phyloP scores from a whole-genome alignment of 1,284 basidiomycete genomes.

The Cutaneotrichosporon cavernicola region DNA sequence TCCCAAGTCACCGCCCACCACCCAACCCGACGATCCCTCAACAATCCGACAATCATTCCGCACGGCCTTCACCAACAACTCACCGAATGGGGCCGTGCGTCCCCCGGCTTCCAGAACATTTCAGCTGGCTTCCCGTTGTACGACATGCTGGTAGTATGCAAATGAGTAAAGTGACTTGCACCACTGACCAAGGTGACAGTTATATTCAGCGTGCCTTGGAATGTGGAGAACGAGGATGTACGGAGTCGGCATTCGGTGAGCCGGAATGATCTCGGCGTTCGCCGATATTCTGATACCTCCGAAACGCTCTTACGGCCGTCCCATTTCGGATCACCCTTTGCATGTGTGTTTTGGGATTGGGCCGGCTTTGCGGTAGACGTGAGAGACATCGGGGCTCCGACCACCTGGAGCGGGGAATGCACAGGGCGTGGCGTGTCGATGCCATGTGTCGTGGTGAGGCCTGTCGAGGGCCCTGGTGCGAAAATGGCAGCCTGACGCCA shows the following conservation, averaged over 20 bases:
- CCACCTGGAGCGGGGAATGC: too few species aligned
- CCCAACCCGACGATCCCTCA: neutral
- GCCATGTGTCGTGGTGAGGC: too few species aligned
- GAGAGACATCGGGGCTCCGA: too few species aligned
- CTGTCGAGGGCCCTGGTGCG: too few species aligned
- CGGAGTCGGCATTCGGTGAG: neutral
- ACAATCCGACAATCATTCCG: neutral
- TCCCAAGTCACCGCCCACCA: too few species aligned
- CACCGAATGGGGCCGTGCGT: conserved; percentile 24
- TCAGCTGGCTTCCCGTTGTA: conserved; percentile 14
- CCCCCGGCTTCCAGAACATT: conserved; percentile 28
- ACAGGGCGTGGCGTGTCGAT: too few species aligned
- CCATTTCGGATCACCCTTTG: neutral
- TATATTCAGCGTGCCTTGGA: neutral
- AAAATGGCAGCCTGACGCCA: too few species aligned
- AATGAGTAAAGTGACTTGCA: neutral
- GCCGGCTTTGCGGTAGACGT: too few species aligned
- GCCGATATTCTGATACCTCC: neutral
- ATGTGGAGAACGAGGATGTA: neutral
- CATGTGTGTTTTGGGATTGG: neutral
- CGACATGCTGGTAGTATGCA: conserved; percentile 6
- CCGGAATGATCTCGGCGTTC: neutral
- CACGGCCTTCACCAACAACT: conserved; percentile 1
- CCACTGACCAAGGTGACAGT: too few species aligned
- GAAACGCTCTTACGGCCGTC: neutral